phyloP scores from a whole-genome alignment of 2,329 filamentous ascomycete genomes.

The Lasiodiplodia gonubiensis region DNA sequence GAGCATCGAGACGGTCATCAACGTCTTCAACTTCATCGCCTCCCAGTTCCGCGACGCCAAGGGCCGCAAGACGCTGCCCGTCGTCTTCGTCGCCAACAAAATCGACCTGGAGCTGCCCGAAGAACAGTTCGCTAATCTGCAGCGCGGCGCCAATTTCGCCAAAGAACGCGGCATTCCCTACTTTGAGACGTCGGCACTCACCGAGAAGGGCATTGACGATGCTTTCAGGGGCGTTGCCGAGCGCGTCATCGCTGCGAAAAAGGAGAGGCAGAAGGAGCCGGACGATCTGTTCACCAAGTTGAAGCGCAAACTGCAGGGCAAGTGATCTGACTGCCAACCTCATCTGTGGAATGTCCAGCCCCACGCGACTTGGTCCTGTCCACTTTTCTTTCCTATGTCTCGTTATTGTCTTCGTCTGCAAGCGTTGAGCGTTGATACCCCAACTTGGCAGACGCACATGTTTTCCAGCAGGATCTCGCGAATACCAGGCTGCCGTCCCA shows the following conservation, averaged over 20 bases:
- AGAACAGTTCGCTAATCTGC: not conserved
- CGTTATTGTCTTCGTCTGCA: constrained; percentile 14
- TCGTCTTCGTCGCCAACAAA: constrained; percentile 16
- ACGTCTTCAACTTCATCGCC: constrained; percentile 24
- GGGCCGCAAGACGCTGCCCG: constrained; percentile 19
- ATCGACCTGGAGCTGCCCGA: constrained; percentile 5
- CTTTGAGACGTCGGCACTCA: constrained; percentile 19
- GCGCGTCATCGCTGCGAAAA: constrained; percentile 3
- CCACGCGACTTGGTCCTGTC: not conserved
- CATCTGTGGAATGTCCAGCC: constrained; percentile 6
- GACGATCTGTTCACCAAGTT: constrained; percentile 18
- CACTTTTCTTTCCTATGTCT: not conserved
- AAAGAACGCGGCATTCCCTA: not conserved
- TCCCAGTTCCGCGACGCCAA: constrained; percentile 19
- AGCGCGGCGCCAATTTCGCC: not conserved
- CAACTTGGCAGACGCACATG: constrained; percentile 7
- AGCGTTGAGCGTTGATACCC: constrained; percentile 26
- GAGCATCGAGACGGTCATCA: constrained; percentile 20
- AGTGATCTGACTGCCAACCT: constrained; percentile 1
- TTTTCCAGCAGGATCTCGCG: constrained; percentile 14
- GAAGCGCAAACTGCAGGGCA: constrained; percentile 25
- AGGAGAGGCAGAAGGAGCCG: constrained; percentile 17
- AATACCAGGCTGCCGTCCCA: not conserved
- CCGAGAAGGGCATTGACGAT: constrained; percentile 10
- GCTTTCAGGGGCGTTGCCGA: constrained; percentile 6